Percentiles rank a stretch among this genome's conserved stretches.
These are phyloP conservation scores for Fusarium marasasianum DNA, from an alignment of 2,329 filamentous ascomycete genomes.

Conservation along the genomic window DNA sequence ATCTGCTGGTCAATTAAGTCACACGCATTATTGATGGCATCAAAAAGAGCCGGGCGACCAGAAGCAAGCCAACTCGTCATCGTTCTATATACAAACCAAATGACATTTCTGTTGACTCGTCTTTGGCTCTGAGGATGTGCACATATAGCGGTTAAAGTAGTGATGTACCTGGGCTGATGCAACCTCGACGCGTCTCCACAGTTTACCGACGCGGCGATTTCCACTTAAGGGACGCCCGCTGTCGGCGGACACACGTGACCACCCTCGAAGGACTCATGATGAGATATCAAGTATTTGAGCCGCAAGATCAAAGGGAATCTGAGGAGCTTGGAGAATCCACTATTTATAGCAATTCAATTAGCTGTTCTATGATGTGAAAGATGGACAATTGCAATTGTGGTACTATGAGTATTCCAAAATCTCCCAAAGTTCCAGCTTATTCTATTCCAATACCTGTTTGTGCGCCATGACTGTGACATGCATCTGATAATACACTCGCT, in stretches of 20 bases:
- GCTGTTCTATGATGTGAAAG: background rate
- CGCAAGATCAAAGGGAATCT: background rate
- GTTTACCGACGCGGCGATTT: conserved; percentile 23
- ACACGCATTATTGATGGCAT: conserved; percentile 53
- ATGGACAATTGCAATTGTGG: background rate
- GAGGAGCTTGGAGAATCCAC: background rate
- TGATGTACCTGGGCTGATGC: conserved; percentile 10
- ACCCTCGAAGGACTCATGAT: background rate
- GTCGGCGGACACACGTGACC: conserved; percentile 26
- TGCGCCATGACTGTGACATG: background rate
- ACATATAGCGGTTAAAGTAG: background rate
- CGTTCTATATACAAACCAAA: conserved; percentile 4
- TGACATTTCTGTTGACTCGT: conserved; percentile 13
- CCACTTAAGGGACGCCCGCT: background rate
- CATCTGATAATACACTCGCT: background rate
- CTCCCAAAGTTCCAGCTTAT: background rate
- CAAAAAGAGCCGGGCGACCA: conserved; percentile 52
- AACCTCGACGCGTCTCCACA: conserved; percentile 41
- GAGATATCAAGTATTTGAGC: background rate
- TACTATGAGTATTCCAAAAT: background rate
- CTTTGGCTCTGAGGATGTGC: background rate
- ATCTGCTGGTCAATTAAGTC: conserved; percentile 53
- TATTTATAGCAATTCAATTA: background rate
- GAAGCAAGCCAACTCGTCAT: conserved; percentile 54
- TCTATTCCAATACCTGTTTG: background rate